Base-by-base conservation (phyloP, 2,329 filamentous ascomycete species). In the Ploettnerulaceae sp. region DNA sequence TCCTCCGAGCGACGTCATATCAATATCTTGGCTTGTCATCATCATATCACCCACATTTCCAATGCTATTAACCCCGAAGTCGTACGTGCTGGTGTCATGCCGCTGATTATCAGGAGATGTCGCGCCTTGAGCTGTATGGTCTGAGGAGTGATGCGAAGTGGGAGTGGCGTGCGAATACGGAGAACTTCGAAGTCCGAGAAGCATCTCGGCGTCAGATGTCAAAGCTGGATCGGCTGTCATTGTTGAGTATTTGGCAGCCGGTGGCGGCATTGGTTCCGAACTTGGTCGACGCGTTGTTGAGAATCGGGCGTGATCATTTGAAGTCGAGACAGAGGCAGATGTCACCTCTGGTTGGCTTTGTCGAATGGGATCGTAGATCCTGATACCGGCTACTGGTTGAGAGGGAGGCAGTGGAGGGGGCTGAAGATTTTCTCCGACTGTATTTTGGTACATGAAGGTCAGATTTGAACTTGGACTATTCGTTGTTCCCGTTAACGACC, bases 401-500 rank as follows among this genome's bases (percentile, higher is more conserved):
- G 69, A 58, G 43, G 11, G 60, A 51, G 28, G 54, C 37, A 45
- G 53, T 6, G 47, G 51, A 3, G 41, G 35, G 31, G 47, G 41
- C 18, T 48, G 46, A 15, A 35, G 46, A 20, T 37, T 21, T 7
- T 54, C 53, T 7, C 53, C 53, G 29, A 40, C 56, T 34, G 53
- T 53, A 24, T 53, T 57, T 50, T 61, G 61, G 62, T 89, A 94
- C 61, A 94, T 78, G 46, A 91, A 76, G 1, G 88, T 90, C 4
- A 95, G 70, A 60, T 87, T 93, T 0, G 88, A 89, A 53, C 82
- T 89, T 1, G 87, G 84, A 3, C 87, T 93, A 60, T 94, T 89
- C 45, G 87, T 89, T 1, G 84, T 91, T 11, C 89, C 89, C 0
- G 89, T 89, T n/a, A 95, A 69, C 6, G 87, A 89, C 84, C 86